These are phyloP conservation scores for Hirsutella thompsonii DNA, from an alignment of 2,329 filamentous ascomycete species.

Conservation along the genomic window DNA sequence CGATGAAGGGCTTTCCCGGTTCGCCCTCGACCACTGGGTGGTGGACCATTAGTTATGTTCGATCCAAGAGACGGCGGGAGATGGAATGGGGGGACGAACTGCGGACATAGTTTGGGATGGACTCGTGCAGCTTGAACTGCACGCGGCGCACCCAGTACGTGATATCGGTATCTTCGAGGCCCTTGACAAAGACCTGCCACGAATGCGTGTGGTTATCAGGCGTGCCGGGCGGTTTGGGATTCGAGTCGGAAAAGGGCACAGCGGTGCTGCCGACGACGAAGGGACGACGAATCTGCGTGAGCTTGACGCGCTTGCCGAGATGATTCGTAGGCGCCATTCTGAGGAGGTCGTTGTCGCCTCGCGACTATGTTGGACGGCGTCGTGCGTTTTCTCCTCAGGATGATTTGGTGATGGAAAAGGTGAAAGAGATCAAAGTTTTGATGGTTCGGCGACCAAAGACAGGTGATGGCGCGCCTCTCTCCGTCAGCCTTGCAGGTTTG, in stretches of 20 bases:
- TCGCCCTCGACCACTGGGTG: constrained; percentile 56
- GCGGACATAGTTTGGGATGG: constrained; percentile 80
- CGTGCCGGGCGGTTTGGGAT: constrained; percentile 62
- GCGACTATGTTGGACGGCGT: too few species aligned
- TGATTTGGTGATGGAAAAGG: too few species aligned
- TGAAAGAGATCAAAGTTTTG: too few species aligned
- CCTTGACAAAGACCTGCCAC: constrained; percentile 90
- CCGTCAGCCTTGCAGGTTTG: too few species aligned
- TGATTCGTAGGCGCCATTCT: constrained; percentile 46
- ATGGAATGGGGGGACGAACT: constrained; percentile 31
- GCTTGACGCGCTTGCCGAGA: constrained; percentile 51
- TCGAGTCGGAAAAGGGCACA: constrained; percentile 63
- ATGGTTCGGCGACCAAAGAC: too few species aligned
- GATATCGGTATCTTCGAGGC: constrained; percentile 79
- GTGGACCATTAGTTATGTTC: not conserved
- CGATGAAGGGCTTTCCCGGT: constrained; percentile 57
- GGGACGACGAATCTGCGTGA: constrained; percentile 49
- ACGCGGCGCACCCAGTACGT: constrained; percentile 95
- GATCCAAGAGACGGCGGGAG: not conserved
- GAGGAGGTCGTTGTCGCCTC: not conserved
- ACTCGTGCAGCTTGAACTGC: constrained; percentile 96
- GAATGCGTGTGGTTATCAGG: constrained; percentile 91
- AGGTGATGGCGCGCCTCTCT: not conserved
- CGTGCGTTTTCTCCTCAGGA: too few species aligned
- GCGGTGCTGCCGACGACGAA: constrained; percentile 74